phyloP scores from a whole-genome alignment of 495 filamentous ascomycete species.

The Hypoxylon perforatum region DNA sequence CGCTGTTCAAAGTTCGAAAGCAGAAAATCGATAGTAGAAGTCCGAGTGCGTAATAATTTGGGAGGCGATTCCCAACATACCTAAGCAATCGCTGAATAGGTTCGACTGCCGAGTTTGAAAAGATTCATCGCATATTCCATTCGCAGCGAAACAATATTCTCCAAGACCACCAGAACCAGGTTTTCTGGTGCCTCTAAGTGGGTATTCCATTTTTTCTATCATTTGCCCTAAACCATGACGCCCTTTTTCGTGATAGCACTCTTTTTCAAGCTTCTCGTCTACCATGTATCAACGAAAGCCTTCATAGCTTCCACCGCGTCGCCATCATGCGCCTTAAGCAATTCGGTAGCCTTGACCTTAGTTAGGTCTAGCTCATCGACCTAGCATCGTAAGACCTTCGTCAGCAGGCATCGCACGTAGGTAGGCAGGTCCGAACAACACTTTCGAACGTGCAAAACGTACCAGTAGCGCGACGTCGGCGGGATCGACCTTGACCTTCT shows the following conservation, averaged over 20 bases:
- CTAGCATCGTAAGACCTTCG: slow-evolving; percentile 53
- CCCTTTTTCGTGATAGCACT: slow-evolving; percentile 24
- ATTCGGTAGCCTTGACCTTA: slow-evolving; percentile 84
- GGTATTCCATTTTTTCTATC: slow-evolving; percentile 33
- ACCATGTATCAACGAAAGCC: slow-evolving; percentile 55
- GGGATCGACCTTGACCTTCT: slow-evolving; percentile 62
- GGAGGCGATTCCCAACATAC: not conserved
- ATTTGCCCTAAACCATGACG: slow-evolving; percentile 23
- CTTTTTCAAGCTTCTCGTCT: not conserved
- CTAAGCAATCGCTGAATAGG: not conserved
- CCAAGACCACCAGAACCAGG: not conserved
- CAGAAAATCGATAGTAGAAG: not conserved
- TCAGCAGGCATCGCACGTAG: slow-evolving; percentile 1
- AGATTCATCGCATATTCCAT: no score
- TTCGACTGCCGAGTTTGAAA: no score
- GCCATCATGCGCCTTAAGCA: slow-evolving; percentile 82
- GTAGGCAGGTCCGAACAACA: not conserved
- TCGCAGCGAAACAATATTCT: no score
- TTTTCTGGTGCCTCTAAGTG: not conserved
- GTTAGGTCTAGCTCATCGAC: slow-evolving; percentile 81
- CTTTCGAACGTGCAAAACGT: slow-evolving; percentile 7
- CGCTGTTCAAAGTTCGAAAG: not conserved
- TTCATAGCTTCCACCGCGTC: slow-evolving; percentile 76
- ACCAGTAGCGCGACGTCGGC: slow-evolving; percentile 58
- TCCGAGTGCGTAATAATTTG: not conserved